These are phyloP conservation scores for Rhodomyrtus psidioides DNA, from an alignment of 441 rosid species.

Conservation along the genomic window DNA sequence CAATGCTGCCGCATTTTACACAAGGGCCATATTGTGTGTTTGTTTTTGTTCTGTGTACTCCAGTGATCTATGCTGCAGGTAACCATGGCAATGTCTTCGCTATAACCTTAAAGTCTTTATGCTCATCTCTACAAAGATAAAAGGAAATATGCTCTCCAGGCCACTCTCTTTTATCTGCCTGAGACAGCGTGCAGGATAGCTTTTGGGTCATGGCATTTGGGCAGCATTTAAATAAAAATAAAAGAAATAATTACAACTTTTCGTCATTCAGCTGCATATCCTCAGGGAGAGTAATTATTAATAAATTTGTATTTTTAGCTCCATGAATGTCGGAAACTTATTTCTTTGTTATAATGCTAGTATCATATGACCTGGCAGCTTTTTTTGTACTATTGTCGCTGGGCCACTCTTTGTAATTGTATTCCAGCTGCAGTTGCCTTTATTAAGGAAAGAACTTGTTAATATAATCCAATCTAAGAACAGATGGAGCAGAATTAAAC, in stretches of 20 bases:
- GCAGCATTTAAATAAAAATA: neutral
- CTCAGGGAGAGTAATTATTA: neutral
- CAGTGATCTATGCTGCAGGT: neutral
- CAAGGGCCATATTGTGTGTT: neutral
- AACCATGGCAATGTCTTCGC: neutral
- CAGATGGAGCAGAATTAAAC: neutral
- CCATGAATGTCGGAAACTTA: neutral
- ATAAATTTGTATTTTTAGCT: neutral
- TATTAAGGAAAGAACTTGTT: neutral
- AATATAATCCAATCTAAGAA: neutral
- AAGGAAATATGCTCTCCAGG: neutral
- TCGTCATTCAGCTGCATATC: neutral
- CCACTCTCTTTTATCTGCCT: neutral
- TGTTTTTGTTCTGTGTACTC: neutral
- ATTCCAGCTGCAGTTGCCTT: neutral
- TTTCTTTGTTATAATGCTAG: neutral
- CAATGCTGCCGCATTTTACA: neutral
- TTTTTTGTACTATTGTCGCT: neutral
- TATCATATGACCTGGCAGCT: neutral
- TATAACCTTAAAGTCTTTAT: neutral
- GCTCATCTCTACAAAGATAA: neutral
- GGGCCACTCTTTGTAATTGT: neutral
- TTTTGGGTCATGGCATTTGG: neutral
- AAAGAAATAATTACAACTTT: neutral
- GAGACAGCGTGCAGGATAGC: neutral